Base-by-base conservation (phyloP, 1,284 basidiomycete genomes). In the Thecaphora thlaspeos region DNA sequence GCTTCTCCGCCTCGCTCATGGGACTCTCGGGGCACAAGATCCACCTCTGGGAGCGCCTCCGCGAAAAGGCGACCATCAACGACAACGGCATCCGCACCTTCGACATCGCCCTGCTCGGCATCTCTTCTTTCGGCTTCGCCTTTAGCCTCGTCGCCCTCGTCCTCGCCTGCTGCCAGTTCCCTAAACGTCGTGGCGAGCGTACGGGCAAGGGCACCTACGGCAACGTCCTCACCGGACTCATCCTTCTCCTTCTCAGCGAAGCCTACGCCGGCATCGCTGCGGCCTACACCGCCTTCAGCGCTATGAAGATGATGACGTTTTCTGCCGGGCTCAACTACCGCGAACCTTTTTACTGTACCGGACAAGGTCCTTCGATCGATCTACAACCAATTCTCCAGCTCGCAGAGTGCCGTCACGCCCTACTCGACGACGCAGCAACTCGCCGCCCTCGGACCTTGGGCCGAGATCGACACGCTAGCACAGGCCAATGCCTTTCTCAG, bases 131-230 rank as follows among this genome's bases (percentile, higher is more conserved):
- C 38, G 47, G 37, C 2, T 72, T 70, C 41, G 61, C 56, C 9
- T 68, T 69, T 46, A 45, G 44, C 14, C 54, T 56, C 30, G 23
- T 72, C 7, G 63, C 61, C 1, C 49, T 68, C 0, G 44, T 70
- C 22, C 41, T 70, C 11, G 60, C 64, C 12, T 71, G 65, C 28
- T 23, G 48, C 9, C 70, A 72, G 43, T 72, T 72, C 38, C 58
- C 58, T 5, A 61, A 60, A 41, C 45, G 68, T 19, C 37, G 64
- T 1, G 70, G 70, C 30, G 68, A 72, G 46, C 38, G 68, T 10
- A 60, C 63, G 3, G 70, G 70, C 15, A 72, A 71, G 42, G 70
- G 70, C 18, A 72, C 70, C 5, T 58, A 52, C 10, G 68, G 58
- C 0, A 70, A 68, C 44, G 37, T 68, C 21, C 32, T 72, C 0